phyloP scores from a whole-genome alignment of 1,139 yeast species.

The Diutina ranongensis region DNA sequence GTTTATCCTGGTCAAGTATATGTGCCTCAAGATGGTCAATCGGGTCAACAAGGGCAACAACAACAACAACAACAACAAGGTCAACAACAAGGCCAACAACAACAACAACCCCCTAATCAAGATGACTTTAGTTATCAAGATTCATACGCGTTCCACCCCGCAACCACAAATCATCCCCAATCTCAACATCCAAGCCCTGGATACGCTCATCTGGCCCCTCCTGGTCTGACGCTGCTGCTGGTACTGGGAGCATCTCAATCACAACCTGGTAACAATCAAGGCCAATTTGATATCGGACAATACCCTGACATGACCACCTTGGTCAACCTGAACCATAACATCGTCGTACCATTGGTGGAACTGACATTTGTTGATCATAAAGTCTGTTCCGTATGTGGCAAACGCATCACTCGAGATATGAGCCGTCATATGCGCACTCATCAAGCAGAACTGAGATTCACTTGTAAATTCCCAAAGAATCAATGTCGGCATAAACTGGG shows the following conservation, averaged over 20 bases:
- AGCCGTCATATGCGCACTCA: constrained; percentile 5
- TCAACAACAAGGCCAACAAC: background rate
- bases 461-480: constrained; percentile 5
- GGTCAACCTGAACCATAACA: constrained; percentile 25
- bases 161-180: background rate
- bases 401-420: constrained; percentile 6
- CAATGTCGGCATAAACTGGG: constrained; percentile 6
- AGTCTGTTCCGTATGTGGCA: constrained; percentile 5
- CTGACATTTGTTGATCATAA: constrained; percentile 7
- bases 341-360: constrained; percentile 24
- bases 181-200: constrained; percentile 1
- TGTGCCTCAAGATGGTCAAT: background rate
- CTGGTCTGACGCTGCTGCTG: constrained; percentile 1
- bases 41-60: background rate
- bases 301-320: constrained; percentile 33
- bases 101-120: background rate
- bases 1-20: background rate
- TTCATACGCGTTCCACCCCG: constrained; percentile 2
- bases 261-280: background rate
- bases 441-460: constrained; percentile 5
- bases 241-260: constrained; percentile 5
- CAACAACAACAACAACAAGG: background rate
- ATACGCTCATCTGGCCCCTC: constrained; percentile 4
- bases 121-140: background rate
- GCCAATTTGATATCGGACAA: constrained; percentile 5